Base-by-base conservation (phyloP, 371 early-diverging fungal species). In the Apophysomyces sp. region DNA sequence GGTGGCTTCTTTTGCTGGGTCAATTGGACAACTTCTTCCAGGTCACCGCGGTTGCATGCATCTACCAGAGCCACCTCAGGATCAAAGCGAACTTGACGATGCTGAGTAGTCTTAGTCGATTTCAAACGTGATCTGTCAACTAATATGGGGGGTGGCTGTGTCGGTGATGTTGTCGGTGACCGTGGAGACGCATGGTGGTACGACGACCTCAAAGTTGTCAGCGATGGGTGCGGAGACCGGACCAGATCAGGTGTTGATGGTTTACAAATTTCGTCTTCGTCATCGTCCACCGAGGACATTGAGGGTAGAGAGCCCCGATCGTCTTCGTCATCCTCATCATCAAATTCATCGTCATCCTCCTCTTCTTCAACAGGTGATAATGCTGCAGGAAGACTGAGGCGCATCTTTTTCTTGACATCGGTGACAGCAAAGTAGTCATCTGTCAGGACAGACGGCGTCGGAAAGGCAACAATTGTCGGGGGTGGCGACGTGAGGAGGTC, bases 31-130 rank as follows among this genome's bases (percentile, higher is more conserved):
- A 44, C 24, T 44, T 44, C 49, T 21, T 44, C 49, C 18, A 66
- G 15, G 52, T 80, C 77, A 13, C 80, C 80, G 11, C 73, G 65
- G 13, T 65, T 58, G 67, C 80, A 80, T 5, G 70, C 71, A 54
- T 80, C 78, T 24, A 74, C 60, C 26, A 80, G 37, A 8, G 75
- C 58, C 16, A 63, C 62, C 39, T 69, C 59, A 27, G 74, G 67
- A 59, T 67, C 64, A 60, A 80, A 80, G 11, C 68, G 77, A 11
- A 79, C 80, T 18, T 63, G 67, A 29, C 65, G 58, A 34, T 30
- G 57, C n/a, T 0, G 49, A 44, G 21, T 9, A 44, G 4, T 7
- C 21, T 7, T 21, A 21, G 49, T 9, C 21, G 49, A 7, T 16
- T 16, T 44, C 24, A 44, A 44, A 21, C 24, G 27, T n/a, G 49